Evolutionary conservation across 495 filamentous ascomycete species (phyloP).

Genomic region (Hypoxylon perforatum): DNA sequence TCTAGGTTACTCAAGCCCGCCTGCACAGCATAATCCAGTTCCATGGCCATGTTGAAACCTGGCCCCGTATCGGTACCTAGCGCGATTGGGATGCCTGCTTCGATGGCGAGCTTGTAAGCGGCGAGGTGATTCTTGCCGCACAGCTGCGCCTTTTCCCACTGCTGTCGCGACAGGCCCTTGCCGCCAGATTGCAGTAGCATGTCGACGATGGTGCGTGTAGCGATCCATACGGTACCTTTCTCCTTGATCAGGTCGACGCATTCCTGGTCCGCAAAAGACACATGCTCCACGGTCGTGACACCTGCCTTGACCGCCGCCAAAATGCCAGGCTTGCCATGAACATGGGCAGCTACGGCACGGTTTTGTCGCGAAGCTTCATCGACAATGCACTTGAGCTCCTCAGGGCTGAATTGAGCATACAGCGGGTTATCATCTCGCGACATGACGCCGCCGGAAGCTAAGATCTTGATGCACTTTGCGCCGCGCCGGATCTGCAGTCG

Average conservation of each 20-base stretch:
- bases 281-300: slow-evolving; percentile 61
- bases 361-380: slow-evolving; percentile 58
- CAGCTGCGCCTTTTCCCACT: slow-evolving; percentile 56
- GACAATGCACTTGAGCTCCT: slow-evolving; percentile 61
- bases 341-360: slow-evolving; percentile 61
- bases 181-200: slow-evolving; percentile 45
- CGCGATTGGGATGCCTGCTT: slow-evolving; percentile 50
- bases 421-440: slow-evolving; percentile 58
- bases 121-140: slow-evolving; percentile 46
- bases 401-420: slow-evolving; percentile 60
- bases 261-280: slow-evolving; percentile 58
- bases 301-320: slow-evolving; percentile 59
- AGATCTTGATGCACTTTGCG: slow-evolving; percentile 63
- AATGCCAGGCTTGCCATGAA: slow-evolving; percentile 63
- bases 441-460: slow-evolving; percentile 60
- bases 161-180: slow-evolving; percentile 45
- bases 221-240: slow-evolving; percentile 55
- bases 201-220: slow-evolving; percentile 57
- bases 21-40: slow-evolving; percentile 61
- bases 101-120: slow-evolving; percentile 59
- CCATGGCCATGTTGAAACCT: slow-evolving; percentile 59
- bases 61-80: slow-evolving; percentile 58
- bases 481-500: slow-evolving; percentile 61
- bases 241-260: slow-evolving; percentile 58
- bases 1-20: slow-evolving; percentile 62